Evolutionary conservation across 148 eudicot species (phyloP), one percentile per base, ranked within the genome.

Genomic region (Rhododendron williamsianum): DNA sequence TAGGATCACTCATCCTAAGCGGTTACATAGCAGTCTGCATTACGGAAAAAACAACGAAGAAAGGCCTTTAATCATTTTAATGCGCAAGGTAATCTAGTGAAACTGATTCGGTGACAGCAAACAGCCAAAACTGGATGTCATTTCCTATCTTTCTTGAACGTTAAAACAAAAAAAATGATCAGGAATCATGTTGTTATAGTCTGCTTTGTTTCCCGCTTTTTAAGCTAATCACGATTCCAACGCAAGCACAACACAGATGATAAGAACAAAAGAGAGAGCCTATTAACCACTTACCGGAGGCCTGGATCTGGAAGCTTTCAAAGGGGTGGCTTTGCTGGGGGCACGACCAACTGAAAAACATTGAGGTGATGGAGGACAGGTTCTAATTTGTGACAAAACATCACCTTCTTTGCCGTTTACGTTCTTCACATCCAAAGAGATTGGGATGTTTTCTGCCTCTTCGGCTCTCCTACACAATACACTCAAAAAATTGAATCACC

Each of bases 311-410:
- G 91, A 88, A 78, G 91, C 90, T 86, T 90, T 94, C 2, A 93
- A 84, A 86, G 97, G 91, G 13, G 90, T 83, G 23, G 89, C 81
- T 87, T 88, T 92, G 82, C 83, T 52, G 58, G 88, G 89, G 35
- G 84, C 92, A 52, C 86, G 89, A 13, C 78, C 85, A 41, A 91
- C 95, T 23, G 99, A 94, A 80, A 96, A 96, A 52, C 99, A 91
- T 85, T 96, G 99, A 16, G 99, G 98, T 23, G 99, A 93, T 43
- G 99, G 99, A 86, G 99, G 99, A 74, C 86, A 86, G 0, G 93
- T 94, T 76, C 94, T 90, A 52, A 96, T 91, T 36, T 86, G 89
- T 76, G 87, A 58, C 83, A 89, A 78, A 12, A 78, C 84, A 2
- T 86, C 87, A 43, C 85, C 86, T 5, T 92, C 91, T 65, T 88